These are phyloP conservation scores for Chrysanthemum lavandulifolium DNA, from an alignment of 129 eudicot species.

Conservation along the genomic window DNA sequence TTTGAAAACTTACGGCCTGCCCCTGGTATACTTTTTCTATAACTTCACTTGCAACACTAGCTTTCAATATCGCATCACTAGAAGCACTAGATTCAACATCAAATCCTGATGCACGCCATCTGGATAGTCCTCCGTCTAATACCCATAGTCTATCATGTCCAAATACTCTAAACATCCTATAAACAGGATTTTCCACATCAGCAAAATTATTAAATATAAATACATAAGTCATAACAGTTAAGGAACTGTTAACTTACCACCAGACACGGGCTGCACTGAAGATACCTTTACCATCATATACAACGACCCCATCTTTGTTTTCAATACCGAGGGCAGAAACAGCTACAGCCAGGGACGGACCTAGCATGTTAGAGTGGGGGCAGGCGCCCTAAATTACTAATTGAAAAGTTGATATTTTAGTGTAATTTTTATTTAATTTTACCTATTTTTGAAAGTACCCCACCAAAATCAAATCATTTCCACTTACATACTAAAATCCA, in stretches of 20 bases:
- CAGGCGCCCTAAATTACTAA: too few species aligned
- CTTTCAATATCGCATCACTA: too few species aligned
- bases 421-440: too few species aligned
- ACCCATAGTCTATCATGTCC: constrained; percentile 98
- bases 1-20: constrained; percentile 46
- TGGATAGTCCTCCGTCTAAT: neutral
- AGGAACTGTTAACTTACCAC: constrained; percentile 62
- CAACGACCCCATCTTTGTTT: constrained; percentile 85
- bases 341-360: constrained; percentile 54
- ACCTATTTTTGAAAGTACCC: too few species aligned
- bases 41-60: constrained; percentile 3
- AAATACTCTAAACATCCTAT: constrained; percentile 96
- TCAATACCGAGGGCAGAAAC: constrained; percentile 97
- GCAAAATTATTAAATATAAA: neutral
- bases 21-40: constrained; percentile 89
- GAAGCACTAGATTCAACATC: too few species aligned
- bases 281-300: constrained; percentile 97
- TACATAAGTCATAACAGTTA: neutral
- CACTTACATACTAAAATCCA: too few species aligned
- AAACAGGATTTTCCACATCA: constrained; percentile 10
- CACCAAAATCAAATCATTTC: too few species aligned
- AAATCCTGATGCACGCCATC: too few species aligned
- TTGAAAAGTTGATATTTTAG: too few species aligned
- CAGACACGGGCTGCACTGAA: constrained; percentile 99
- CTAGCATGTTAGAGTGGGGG: too few species aligned